A percentile compares a stretch with the other conserved stretches of the same genome.
phyloP scores from a whole-genome alignment of 2,329 filamentous ascomycete species.

The Xylaria sp. region DNA sequence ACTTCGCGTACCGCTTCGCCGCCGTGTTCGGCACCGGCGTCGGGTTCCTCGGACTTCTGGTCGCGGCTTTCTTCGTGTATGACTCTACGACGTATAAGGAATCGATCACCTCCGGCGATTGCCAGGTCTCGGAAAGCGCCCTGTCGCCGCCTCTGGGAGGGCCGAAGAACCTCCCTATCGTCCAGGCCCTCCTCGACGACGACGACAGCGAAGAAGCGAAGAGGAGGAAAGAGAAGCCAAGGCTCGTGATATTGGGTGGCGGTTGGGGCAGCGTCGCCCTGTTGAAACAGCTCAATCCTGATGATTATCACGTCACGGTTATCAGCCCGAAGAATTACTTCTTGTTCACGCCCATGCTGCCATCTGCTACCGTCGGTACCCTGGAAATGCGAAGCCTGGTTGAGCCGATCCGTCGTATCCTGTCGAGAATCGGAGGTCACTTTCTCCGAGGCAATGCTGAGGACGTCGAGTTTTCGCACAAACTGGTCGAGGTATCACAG shows the following conservation, averaged over 20 bases:
- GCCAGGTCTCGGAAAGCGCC: slow-evolving; percentile 82
- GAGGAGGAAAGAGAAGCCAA: slow-evolving; percentile 82
- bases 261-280: slow-evolving; percentile 95
- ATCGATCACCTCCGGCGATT: slow-evolving; percentile 66
- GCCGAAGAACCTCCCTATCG: slow-evolving; percentile 92
- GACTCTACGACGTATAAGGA: slow-evolving; percentile 90
- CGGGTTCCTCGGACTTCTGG: slow-evolving; percentile 66
- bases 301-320: slow-evolving; percentile 94
- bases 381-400: slow-evolving; percentile 88
- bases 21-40: slow-evolving; percentile 77
- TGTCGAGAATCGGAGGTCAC: slow-evolving; percentile 78
- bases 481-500: slow-evolving; percentile 85
- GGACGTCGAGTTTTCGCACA: slow-evolving; percentile 88
- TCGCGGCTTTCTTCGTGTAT: slow-evolving; percentile 89
- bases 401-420: slow-evolving; percentile 86
- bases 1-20: slow-evolving; percentile 70
- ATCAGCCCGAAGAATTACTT: slow-evolving; percentile 97
- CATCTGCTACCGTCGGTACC: slow-evolving; percentile 94
- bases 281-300: slow-evolving; percentile 84
- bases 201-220: slow-evolving; percentile 74
- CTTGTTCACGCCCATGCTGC: slow-evolving; percentile 96
- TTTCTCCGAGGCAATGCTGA: slow-evolving; percentile 87
- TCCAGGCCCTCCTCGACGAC: slow-evolving; percentile 85
- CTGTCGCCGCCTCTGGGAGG: slow-evolving; percentile 81
- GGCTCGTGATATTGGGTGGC: slow-evolving; percentile 87